Conservation (phyloP, 2,329 filamentous ascomycete genomes). For the Neofusicoccum laricinum region DNA sequence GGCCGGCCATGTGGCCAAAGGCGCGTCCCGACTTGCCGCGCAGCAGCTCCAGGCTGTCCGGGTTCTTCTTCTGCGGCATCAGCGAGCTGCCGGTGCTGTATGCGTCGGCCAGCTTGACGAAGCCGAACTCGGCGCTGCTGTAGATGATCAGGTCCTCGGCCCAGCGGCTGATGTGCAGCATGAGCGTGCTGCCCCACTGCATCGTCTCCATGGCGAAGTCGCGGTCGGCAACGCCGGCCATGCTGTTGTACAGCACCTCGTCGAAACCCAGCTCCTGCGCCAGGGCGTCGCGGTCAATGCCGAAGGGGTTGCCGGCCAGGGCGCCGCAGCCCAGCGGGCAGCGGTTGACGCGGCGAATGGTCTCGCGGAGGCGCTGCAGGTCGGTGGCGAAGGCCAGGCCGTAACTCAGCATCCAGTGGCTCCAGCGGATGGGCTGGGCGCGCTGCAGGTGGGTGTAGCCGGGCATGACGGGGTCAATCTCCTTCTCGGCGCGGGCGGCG, state of each 20-base stretch:
- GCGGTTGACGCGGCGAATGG: slow-evolving; percentile 70
- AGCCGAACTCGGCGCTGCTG: slow-evolving; percentile 71
- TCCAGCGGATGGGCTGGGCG: slow-evolving; percentile 77
- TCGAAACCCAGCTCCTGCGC: slow-evolving; percentile 79
- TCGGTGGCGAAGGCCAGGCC: slow-evolving; percentile 69
- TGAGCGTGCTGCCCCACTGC: slow-evolving; percentile 75
- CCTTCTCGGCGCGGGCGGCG: slow-evolving; percentile 65
- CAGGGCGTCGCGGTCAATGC: slow-evolving; percentile 76
- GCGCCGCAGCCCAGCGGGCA: slow-evolving; percentile 72
- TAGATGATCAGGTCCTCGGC: slow-evolving; percentile 86
- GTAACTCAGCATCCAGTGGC: slow-evolving; percentile 76
- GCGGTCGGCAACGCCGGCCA: slow-evolving; percentile 71
- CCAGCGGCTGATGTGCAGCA: slow-evolving; percentile 77
- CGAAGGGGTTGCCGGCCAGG: slow-evolving; percentile 77
- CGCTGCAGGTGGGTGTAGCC: slow-evolving; percentile 87
- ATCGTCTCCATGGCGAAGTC: slow-evolving; percentile 82
- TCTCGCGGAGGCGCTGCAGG: slow-evolving; percentile 72
- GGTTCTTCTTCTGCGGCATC: slow-evolving; percentile 86
- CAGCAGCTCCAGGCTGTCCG: slow-evolving; percentile 70
- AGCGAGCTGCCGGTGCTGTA: slow-evolving; percentile 74
- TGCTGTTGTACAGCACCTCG: slow-evolving; percentile 70
- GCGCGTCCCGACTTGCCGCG: slow-evolving; percentile 74
- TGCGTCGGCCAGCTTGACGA: slow-evolving; percentile 72
- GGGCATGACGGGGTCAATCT: slow-evolving; percentile 78
- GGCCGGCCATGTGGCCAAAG: slow-evolving; percentile 77